phyloP scores from a whole-genome alignment of 1,284 basidiomycete species.

The Cutaneotrichosporon arboriforme region DNA sequence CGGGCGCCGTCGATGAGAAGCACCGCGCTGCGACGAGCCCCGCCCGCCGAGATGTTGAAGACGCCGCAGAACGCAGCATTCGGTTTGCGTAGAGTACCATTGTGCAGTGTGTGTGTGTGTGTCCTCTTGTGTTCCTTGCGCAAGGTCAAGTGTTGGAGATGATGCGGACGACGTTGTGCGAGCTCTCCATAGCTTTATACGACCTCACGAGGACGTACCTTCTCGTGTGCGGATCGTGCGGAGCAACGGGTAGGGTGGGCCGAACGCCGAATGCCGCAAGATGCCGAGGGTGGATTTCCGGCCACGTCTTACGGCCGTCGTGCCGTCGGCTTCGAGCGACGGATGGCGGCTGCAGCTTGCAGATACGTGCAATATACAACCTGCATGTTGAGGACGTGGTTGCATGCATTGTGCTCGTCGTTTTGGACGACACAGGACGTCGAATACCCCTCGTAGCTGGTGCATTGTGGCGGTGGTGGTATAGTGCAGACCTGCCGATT shows the following conservation, averaged over 20 bases:
- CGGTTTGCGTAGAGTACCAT: neutral
- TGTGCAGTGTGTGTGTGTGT: neutral
- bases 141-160: neutral
- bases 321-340: too few species aligned
- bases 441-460: too few species aligned
- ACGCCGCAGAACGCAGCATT: neutral
- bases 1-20: constrained; percentile 4
- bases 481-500: too few species aligned
- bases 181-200: neutral
- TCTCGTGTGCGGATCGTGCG: neutral
- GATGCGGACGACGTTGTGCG: neutral
- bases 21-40: neutral
- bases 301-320: too few species aligned
- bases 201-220: neutral
- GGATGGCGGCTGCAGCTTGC: too few species aligned
- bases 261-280: constrained; percentile 2
- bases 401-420: neutral
- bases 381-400: too few species aligned
- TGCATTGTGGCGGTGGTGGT: too few species aligned
- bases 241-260: neutral
- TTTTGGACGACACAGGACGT: too few species aligned
- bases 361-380: too few species aligned
- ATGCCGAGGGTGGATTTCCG: neutral
- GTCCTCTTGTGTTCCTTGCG: too few species aligned
- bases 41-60: neutral